Conservation (phyloP, 495 filamentous ascomycete species). For the Daldinia grandis region DNA sequence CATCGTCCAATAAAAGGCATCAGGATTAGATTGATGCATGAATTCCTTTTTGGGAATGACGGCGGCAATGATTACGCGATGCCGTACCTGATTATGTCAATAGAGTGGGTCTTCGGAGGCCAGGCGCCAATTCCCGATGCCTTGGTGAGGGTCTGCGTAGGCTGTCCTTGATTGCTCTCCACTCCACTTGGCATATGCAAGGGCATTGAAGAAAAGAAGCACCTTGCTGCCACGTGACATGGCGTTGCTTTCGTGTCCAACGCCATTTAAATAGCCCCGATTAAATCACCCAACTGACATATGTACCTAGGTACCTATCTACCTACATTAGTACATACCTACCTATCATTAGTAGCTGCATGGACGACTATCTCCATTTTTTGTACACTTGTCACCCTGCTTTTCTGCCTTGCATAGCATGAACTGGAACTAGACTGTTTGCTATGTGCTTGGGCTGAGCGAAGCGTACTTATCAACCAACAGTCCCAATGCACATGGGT, state of each 20-base stretch:
- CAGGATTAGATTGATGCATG: slow-evolving; percentile 31
- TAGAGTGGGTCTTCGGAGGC: slow-evolving; percentile 28
- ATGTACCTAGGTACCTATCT: neutral
- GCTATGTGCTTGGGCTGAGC: neutral
- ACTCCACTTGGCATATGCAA: slow-evolving; percentile 40
- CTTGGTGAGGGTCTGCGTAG: slow-evolving; percentile 15
- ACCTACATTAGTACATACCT: too few relatives aligned
- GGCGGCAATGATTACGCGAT: slow-evolving; percentile 38
- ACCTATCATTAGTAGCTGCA: neutral
- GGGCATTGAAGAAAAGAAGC: slow-evolving; percentile 18
- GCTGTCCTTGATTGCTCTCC: slow-evolving; percentile 25
- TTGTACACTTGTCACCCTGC: neutral
- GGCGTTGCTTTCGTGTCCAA: slow-evolving; percentile 37
- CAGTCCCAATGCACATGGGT: slow-evolving; percentile 16
- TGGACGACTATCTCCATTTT: neutral
- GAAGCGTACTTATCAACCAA: neutral
- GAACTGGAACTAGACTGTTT: neutral
- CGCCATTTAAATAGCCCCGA: slow-evolving; percentile 8
- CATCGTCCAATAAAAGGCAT: slow-evolving; percentile 28
- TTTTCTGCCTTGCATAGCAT: slow-evolving; percentile 6
- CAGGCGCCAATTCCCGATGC: slow-evolving; percentile 36
- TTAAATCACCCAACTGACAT: neutral
- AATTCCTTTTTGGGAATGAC: slow-evolving; percentile 28
- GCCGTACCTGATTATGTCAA: slow-evolving; percentile 42
- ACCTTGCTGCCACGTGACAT: slow-evolving; percentile 28